Percentiles rank a stretch among this genome's conserved stretches.
Evolutionary conservation across 2,329 filamentous ascomycete genomes (phyloP).

Genomic region (Graphium sp.): DNA sequence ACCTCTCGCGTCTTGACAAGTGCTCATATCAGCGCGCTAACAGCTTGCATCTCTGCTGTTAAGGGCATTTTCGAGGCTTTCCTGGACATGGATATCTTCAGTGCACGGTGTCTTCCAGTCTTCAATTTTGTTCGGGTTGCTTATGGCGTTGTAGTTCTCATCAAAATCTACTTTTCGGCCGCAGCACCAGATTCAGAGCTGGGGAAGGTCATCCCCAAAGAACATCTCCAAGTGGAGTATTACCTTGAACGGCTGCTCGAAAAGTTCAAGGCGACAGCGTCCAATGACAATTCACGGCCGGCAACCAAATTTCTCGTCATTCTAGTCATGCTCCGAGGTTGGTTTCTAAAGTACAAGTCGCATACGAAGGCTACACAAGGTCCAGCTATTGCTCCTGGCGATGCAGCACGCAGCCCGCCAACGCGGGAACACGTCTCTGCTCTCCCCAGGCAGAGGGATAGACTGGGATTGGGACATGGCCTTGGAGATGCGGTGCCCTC

Average conservation of each 20-base stretch:
- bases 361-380: too few relatives aligned
- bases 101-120: constrained; percentile 49
- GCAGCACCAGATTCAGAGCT: constrained; percentile 47
- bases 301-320: constrained; percentile 57
- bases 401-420: too few relatives aligned
- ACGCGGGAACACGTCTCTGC: too few relatives aligned
- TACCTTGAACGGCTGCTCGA: constrained; percentile 56
- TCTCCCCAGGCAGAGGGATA: too few relatives aligned
- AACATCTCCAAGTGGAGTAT: constrained; percentile 45
- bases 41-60: constrained; percentile 48
- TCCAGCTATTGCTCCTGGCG: too few relatives aligned
- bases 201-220: constrained; percentile 50
- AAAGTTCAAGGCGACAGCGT: constrained; percentile 47
- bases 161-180: constrained; percentile 58
- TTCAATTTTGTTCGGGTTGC: constrained; percentile 57
- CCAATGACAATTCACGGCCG: constrained; percentile 45
- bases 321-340: constrained; percentile 50
- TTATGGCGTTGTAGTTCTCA: constrained; percentile 54
- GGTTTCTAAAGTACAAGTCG: too few relatives aligned
- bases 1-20: constrained; percentile 19
- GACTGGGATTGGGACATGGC: too few relatives aligned
- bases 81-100: constrained; percentile 37
- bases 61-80: constrained; percentile 52
- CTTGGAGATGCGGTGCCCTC: too few relatives aligned
- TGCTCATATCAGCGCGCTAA: constrained; percentile 49